Base-by-base conservation (phyloP, 371 early-diverging fungal species). In the Mucor piriformis region DNA sequence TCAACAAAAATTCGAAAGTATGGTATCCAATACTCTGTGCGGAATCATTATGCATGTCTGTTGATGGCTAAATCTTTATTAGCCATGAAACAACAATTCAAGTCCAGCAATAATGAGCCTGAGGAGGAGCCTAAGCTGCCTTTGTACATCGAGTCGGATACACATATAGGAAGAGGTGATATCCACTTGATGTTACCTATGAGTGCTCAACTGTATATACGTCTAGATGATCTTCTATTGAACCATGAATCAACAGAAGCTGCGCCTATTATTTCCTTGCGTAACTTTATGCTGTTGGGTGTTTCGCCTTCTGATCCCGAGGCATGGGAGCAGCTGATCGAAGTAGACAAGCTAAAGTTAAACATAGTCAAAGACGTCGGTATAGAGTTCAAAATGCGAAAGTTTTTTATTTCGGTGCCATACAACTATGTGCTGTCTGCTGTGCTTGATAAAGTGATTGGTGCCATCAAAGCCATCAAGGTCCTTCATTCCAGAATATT, bases 391-490 rank as follows among this genome's bases (percentile, higher is more conserved):
- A 46, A 46, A 3, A 20, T 48, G 3, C 50, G 44, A 37, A 61
- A 58, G 48, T n/a, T 66, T 6, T 44, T 46, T 29, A 21, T 29
- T 5, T 21, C 29, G 15, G 50, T 75, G 12, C 76, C 76, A 6
- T 63, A 61, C 49, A 54, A 63, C 1, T 69, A 54, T 24, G 23
- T 67, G 7, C 20, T 70, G 6, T 55, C 70, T 0, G 44, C 55
- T 49, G 55, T 70, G 12, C 52, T 67, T 11, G 64, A 64, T 35
- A 50, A 46, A 24, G 18, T 50, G 8, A 57, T 63, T 40, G 43
- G 54, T n/a, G 13, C 54, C 4, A 21, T 62, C 7, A 72, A 75
- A 32, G 63, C 67, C 0, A 47, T 70, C 27, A 72, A 72, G 47
- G 57, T 37, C 7, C 57, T 75, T 3, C 62, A 64, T 23, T 10